Conservation (phyloP, 1,284 basidiomycete genomes). For the Cryptococcus sp. region DNA sequence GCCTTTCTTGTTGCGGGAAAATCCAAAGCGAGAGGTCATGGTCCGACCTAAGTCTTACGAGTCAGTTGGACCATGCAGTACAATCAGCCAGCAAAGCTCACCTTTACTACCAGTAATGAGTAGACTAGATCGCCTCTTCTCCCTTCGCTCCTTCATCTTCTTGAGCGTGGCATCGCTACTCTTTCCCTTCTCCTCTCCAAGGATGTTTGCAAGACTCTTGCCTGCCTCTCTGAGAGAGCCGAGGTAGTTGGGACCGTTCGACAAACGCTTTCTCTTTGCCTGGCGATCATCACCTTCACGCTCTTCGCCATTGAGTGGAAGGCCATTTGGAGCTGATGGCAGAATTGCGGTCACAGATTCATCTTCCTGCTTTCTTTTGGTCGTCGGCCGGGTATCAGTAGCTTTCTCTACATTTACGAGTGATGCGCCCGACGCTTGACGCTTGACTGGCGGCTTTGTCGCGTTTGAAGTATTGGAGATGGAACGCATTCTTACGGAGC, state of each 20-base stretch:
- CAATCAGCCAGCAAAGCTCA: constrained; percentile 2
- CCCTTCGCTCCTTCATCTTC: constrained; percentile 19
- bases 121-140: constrained; percentile 24
- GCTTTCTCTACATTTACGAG: too few species aligned
- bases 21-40: constrained; percentile 23
- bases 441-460: neutral
- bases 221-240: constrained; percentile 32
- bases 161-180: constrained; percentile 5
- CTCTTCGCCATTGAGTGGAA: constrained; percentile 16
- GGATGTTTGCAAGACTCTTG: constrained; percentile 29
- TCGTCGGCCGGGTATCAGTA: too few species aligned
- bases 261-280: constrained; percentile 33
- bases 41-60: neutral
- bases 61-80: neutral
- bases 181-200: constrained; percentile 25
- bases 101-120: constrained; percentile 17
- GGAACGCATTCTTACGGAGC: constrained; percentile 31
- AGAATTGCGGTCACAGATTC: constrained; percentile 3
- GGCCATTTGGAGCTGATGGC: constrained; percentile 40
- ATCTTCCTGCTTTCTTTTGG: constrained; percentile 10
- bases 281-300: constrained; percentile 17
- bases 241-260: constrained; percentile 28
- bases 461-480: constrained; percentile 22
- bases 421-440: too few species aligned
- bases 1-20: constrained; percentile 9